Percentiles rank a stretch among this genome's conserved stretches.
Evolutionary conservation across 257 asterid genomes (phyloP).

Genomic region (Jasminum sambac): DNA sequence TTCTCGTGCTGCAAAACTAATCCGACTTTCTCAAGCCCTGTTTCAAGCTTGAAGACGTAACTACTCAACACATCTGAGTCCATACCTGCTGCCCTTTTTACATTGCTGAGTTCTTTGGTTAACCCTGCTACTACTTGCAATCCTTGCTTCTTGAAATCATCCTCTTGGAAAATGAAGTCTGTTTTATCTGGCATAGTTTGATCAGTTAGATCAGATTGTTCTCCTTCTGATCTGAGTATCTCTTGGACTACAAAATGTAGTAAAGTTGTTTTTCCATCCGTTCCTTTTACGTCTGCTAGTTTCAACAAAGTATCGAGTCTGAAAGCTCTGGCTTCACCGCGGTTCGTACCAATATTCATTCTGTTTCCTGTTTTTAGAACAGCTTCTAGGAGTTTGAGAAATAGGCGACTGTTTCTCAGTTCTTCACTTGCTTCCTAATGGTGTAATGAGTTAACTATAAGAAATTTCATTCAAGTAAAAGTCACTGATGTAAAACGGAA

Average conservation of each 20-base stretch:
- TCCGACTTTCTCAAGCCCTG: conserved; percentile 77
- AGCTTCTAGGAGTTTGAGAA: conserved; percentile 94
- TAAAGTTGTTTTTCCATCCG: conserved; percentile 92
- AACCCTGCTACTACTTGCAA: conserved; percentile 77
- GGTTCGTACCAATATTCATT: conserved; percentile 89
- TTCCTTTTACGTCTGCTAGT: conserved; percentile 83
- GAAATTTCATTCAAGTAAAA: background rate
- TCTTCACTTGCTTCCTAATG: conserved; percentile 90
- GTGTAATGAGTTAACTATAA: conserved; percentile 16
- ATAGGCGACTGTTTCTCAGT: conserved; percentile 79
- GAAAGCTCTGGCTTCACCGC: conserved; percentile 92
- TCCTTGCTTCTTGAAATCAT: conserved; percentile 76
- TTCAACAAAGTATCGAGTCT: conserved; percentile 83
- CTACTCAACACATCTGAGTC: conserved; percentile 89
- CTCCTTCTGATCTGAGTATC: conserved; percentile 81
- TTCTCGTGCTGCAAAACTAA: conserved; percentile 55
- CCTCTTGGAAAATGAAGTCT: conserved; percentile 47
- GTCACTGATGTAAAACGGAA: conserved; percentile 1
- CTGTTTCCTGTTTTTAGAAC: conserved; percentile 93
- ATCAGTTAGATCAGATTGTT: conserved; percentile 38
- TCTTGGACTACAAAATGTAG: conserved; percentile 98
- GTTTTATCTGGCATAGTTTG: conserved; percentile 32
- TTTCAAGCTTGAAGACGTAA: conserved; percentile 82
- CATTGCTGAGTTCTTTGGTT: conserved; percentile 74
- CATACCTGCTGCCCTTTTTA: conserved; percentile 89